Evolutionary conservation across 2,329 filamentous ascomycete genomes (phyloP).

Genomic region (Diaporthe capsici): DNA sequence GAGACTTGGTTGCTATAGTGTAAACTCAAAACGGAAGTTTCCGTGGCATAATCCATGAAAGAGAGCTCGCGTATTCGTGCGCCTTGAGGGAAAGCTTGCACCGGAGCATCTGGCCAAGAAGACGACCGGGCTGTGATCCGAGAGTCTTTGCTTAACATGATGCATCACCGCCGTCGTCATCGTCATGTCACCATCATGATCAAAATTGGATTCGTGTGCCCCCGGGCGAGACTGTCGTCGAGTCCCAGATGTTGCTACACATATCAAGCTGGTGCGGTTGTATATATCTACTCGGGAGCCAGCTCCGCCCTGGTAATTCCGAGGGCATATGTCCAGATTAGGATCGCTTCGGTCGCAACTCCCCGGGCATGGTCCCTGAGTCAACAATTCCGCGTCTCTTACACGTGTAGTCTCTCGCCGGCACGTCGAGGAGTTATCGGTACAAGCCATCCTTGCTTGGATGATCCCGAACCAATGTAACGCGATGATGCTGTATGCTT

Average conservation of each 20-base stretch:
- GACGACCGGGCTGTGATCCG: background rate
- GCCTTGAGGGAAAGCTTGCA: background rate
- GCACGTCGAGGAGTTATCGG: background rate
- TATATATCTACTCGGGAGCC: background rate
- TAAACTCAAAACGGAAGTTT: background rate
- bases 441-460: background rate
- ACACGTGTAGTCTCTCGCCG: background rate
- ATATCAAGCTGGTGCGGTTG: background rate
- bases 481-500: background rate
- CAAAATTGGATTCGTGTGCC: background rate
- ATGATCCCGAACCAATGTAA: background rate
- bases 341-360: background rate
- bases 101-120: background rate
- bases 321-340: background rate
- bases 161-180: background rate
- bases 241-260: background rate
- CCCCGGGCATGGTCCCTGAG: background rate
- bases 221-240: too few species aligned
- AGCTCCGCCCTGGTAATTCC: background rate
- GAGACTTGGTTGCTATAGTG: background rate
- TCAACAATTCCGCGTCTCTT: background rate
- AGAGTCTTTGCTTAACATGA: background rate
- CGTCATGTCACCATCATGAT: background rate
- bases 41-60: background rate
- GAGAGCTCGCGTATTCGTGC: background rate